Evolutionary conservation across 169 alveolate genomes (phyloP).

Genomic region (Cytauxzoon felis): DNA sequence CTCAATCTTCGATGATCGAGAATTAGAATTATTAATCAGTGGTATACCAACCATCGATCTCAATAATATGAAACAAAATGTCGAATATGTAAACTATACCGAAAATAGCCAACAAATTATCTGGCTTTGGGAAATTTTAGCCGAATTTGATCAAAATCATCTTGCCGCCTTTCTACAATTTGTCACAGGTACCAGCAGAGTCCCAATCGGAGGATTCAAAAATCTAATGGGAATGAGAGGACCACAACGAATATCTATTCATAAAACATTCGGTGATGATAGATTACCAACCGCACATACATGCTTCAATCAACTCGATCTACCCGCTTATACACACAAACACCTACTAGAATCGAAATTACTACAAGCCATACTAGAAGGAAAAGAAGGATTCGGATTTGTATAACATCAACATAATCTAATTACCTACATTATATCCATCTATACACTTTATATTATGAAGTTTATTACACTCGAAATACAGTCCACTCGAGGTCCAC

Average conservation of each 20-base stretch:
- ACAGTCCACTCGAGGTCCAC: too few relatives aligned
- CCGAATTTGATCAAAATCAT: constrained; percentile 87
- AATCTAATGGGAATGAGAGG: constrained; percentile 98
- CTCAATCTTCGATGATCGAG: constrained; percentile 93
- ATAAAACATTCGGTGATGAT: constrained; percentile 86
- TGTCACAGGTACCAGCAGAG: constrained; percentile 83
- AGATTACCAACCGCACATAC: constrained; percentile 98
- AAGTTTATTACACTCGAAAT: too few relatives aligned
- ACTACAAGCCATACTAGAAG: constrained; percentile 90
- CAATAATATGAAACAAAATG: constrained; percentile 91
- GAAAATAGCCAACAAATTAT: constrained; percentile 80
- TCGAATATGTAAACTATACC: constrained; percentile 91
- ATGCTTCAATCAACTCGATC: constrained; percentile 95
- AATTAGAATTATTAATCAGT: constrained; percentile 91
- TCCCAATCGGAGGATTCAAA: constrained; percentile 98
- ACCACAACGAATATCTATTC: constrained; percentile 93
- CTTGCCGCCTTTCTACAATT: constrained; percentile 88
- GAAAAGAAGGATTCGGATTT: constrained; percentile 96
- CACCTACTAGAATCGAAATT: constrained; percentile 87
- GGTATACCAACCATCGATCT: constrained; percentile 98
- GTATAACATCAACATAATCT: too few relatives aligned
- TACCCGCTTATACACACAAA: constrained; percentile 94
- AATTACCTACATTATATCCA: too few relatives aligned
- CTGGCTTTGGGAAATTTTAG: constrained; percentile 93
- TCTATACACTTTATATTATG: too few relatives aligned